A percentile compares a stretch with the other conserved stretches of the same genome.
These are phyloP conservation scores for Melampsora larici-populina DNA, from an alignment of 1,284 basidiomycete species.

Conservation along the genomic window DNA sequence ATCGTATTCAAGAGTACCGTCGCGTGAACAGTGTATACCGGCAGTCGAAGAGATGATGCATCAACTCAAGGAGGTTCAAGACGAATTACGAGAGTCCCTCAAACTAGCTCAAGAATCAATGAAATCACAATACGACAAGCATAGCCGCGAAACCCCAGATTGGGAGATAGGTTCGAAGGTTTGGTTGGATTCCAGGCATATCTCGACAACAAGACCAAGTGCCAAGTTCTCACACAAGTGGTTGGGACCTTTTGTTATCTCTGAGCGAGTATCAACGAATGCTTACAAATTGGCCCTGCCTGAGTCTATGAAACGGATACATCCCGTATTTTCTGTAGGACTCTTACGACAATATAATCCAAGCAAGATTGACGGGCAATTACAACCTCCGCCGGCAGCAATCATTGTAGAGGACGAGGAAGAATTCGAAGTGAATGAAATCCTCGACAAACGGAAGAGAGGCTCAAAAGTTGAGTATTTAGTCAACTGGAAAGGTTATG, in stretches of 20 bases:
- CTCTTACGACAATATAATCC: not conserved
- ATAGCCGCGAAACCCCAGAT: not conserved
- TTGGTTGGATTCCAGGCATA: too few species aligned
- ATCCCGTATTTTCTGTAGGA: too few species aligned
- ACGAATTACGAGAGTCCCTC: not conserved
- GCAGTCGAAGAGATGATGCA: not conserved
- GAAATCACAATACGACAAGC: not conserved
- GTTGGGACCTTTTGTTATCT: conserved; percentile 13
- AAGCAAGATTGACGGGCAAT: not conserved
- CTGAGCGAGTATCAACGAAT: not conserved
- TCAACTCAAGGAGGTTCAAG: not conserved
- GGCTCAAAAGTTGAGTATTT: too few species aligned
- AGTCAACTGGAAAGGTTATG: not conserved
- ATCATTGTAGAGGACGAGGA: not conserved
- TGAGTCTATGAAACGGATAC: too few species aligned
- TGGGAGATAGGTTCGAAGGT: not conserved
- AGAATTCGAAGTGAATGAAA: not conserved
- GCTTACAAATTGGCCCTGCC: conserved; percentile 4
- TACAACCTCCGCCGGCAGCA: not conserved
- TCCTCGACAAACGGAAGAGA: not conserved
- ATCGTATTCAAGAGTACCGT: not conserved
- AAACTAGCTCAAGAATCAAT: not conserved
- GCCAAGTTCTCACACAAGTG: not conserved
- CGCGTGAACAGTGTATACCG: not conserved
- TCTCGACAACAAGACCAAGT: not conserved